phyloP scores from a whole-genome alignment of 2,329 filamentous ascomycete genomes.

The Clonostachys rosea region DNA sequence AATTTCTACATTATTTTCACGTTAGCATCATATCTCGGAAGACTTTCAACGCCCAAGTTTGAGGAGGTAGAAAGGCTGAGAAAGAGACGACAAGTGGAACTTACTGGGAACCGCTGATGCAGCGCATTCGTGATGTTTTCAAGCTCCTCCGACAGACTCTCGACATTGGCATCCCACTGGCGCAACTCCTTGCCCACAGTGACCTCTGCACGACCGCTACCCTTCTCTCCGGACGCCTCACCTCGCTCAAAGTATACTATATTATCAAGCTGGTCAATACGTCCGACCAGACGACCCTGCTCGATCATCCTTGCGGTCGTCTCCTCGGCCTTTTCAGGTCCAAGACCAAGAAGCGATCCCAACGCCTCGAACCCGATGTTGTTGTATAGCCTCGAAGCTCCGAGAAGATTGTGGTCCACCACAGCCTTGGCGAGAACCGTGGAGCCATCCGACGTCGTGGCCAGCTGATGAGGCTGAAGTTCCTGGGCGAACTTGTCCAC shows the following conservation, averaged over 20 bases:
- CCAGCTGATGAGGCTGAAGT: conserved; percentile 83
- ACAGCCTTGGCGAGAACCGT: conserved; percentile 93
- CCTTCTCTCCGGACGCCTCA: conserved; percentile 65
- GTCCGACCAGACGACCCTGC: conserved; percentile 80
- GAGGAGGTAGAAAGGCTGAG: conserved; percentile 2
- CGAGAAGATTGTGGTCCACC: conserved; percentile 92
- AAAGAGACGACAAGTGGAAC: conserved; percentile 11
- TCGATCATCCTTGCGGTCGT: conserved; percentile 96
- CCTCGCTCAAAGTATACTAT: conserved; percentile 81
- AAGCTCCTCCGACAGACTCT: conserved; percentile 81
- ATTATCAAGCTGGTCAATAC: conserved; percentile 90
- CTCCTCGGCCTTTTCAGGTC: conserved; percentile 77
- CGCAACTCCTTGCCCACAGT: conserved; percentile 67
- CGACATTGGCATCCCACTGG: conserved; percentile 86
- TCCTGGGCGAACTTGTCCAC: conserved; percentile 80
- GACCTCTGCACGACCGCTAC: conserved; percentile 60
- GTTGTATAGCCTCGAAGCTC: conserved; percentile 72
- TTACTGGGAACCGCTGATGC: conserved; percentile 72
- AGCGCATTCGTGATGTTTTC: conserved; percentile 81
- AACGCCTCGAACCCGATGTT: conserved; percentile 76
- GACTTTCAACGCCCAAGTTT: neutral
- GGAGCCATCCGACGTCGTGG: conserved; percentile 81
- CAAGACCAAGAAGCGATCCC: conserved; percentile 71
- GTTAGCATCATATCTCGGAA: conserved; percentile 5
- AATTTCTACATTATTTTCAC: conserved; percentile 37